Evolutionary conservation across 345 rosid species (phyloP).

Genomic region (Garcia nutans): DNA sequence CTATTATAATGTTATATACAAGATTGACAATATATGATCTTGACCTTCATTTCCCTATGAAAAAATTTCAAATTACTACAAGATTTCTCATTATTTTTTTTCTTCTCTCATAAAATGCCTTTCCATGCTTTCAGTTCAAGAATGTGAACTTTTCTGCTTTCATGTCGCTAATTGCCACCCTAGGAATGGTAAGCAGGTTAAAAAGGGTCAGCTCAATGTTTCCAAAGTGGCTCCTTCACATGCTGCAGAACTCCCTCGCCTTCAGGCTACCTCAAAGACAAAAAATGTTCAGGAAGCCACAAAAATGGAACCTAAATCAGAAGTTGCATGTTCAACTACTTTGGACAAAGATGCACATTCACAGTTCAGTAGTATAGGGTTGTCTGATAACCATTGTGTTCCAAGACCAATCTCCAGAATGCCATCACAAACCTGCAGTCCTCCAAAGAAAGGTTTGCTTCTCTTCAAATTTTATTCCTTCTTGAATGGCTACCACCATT

Average conservation of each 20-base stretch:
- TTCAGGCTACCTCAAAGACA: slow-evolving; percentile 26
- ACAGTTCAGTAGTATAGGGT: slow-evolving; percentile 8
- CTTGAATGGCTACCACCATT: not conserved
- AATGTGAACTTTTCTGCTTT: not conserved
- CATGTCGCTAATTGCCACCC: slow-evolving; percentile 38
- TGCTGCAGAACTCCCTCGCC: slow-evolving; percentile 21
- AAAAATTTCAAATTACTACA: not conserved
- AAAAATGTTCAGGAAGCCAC: slow-evolving; percentile 17
- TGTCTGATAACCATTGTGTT: slow-evolving; percentile 15
- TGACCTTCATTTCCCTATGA: not conserved
- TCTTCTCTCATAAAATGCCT: not conserved
- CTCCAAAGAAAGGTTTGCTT: slow-evolving; percentile 37
- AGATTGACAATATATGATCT: not conserved
- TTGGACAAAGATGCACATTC: slow-evolving; percentile 27
- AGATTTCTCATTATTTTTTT: not conserved
- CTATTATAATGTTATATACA: not conserved
- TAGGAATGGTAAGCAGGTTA: slow-evolving; percentile 43
- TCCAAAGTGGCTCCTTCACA: slow-evolving; percentile 46
- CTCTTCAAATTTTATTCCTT: not conserved
- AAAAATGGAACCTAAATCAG: slow-evolving; percentile 18
- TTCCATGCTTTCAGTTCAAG: not conserved
- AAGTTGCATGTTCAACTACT: slow-evolving; percentile 8
- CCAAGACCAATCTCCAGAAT: slow-evolving; percentile 23
- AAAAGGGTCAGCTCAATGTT: slow-evolving; percentile 37
- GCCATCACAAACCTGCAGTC: slow-evolving; percentile 23